These are phyloP conservation scores for Calycina marina DNA, from an alignment of 2,329 filamentous ascomycete genomes.

Conservation along the genomic window DNA sequence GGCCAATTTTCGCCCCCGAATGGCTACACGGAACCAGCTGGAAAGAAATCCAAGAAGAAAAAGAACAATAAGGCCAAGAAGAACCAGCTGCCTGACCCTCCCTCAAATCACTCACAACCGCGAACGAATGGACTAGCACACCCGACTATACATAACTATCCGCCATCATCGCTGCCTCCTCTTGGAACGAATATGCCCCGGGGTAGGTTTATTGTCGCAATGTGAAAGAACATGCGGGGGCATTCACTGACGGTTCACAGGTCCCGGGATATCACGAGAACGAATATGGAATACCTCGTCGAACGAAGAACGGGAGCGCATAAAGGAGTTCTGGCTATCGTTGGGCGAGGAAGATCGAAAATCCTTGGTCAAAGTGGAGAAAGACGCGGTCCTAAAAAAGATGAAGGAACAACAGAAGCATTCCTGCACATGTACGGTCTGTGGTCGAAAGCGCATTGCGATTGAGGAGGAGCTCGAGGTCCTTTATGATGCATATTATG, in stretches of 20 bases:
- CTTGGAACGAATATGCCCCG: slow-evolving; percentile 22
- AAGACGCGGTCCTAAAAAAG: slow-evolving; percentile 92
- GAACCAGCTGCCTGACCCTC: slow-evolving; percentile 10
- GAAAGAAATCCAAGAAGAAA: slow-evolving; percentile 27
- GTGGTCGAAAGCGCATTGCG: slow-evolving; percentile 85
- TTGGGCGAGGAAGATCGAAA: slow-evolving; percentile 89
- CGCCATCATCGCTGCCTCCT: slow-evolving; percentile 22
- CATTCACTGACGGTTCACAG: slow-evolving; percentile 3
- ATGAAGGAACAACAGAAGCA: slow-evolving; percentile 99
- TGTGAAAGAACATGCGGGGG: slow-evolving; percentile 10
- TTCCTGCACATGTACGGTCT: slow-evolving; percentile 95
- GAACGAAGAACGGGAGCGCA: slow-evolving; percentile 86
- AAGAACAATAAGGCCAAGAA: slow-evolving; percentile 25
- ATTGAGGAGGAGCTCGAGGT: slow-evolving; percentile 98
- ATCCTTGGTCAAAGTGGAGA: slow-evolving; percentile 92
- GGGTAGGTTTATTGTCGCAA: slow-evolving; percentile 18
- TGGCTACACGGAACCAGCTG: slow-evolving; percentile 17
- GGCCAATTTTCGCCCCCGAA: slow-evolving; percentile 20
- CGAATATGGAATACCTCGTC: slow-evolving; percentile 97
- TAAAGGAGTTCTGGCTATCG: slow-evolving; percentile 96
- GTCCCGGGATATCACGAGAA: slow-evolving; percentile 36
- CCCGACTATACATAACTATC: slow-evolving; percentile 12
- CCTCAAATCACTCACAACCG: slow-evolving; percentile 10
- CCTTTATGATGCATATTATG: slow-evolving; percentile 95
- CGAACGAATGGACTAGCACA: slow-evolving; percentile 15